phyloP scores from a whole-genome alignment of 2,329 filamentous ascomycete genomes.

The Aspergillus sp. region DNA sequence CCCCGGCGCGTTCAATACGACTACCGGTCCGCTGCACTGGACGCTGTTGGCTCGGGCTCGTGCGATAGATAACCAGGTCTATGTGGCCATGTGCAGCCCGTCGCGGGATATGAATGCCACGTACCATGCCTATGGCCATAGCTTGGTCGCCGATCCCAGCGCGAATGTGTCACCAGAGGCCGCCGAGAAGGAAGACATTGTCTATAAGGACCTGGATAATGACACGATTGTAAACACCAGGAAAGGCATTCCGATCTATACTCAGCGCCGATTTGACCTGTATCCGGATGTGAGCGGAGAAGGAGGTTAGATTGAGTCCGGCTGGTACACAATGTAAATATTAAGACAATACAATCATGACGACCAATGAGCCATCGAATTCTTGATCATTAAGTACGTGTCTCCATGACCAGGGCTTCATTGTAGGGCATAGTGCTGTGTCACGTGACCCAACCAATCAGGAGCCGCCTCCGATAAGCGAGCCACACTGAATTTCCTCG shows the following conservation, averaged over 20 bases:
- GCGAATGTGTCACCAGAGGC: conserved; percentile 72
- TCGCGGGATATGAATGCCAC: conserved; percentile 66
- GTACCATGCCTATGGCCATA: conserved; percentile 91
- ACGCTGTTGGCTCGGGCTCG: conserved; percentile 68
- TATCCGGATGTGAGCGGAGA: conserved; percentile 77
- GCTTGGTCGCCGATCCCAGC: conserved; percentile 77
- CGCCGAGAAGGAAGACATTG: conserved; percentile 65
- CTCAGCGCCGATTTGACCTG: conserved; percentile 85
- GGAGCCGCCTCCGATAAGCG: conserved; percentile 20
- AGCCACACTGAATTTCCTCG: conserved; percentile 29
- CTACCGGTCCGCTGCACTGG: conserved; percentile 90
- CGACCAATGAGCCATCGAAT: no score
- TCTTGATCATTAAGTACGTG: no score
- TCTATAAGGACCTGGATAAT: conserved; percentile 61
- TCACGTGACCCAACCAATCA: conserved; percentile 20
- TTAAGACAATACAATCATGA: no score
- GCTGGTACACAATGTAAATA: no score
- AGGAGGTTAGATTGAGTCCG: no score
- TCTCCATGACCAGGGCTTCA: no score
- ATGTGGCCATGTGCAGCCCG: conserved; percentile 86
- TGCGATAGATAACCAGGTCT: conserved; percentile 89
- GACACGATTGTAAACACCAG: conserved; percentile 64
- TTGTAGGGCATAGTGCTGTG: no score
- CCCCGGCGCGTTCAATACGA: conserved; percentile 94
- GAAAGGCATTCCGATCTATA: conserved; percentile 72